These are phyloP conservation scores for Neolecta irregularis DNA, from an alignment of 1,139 yeast genomes.

Conservation along the genomic window DNA sequence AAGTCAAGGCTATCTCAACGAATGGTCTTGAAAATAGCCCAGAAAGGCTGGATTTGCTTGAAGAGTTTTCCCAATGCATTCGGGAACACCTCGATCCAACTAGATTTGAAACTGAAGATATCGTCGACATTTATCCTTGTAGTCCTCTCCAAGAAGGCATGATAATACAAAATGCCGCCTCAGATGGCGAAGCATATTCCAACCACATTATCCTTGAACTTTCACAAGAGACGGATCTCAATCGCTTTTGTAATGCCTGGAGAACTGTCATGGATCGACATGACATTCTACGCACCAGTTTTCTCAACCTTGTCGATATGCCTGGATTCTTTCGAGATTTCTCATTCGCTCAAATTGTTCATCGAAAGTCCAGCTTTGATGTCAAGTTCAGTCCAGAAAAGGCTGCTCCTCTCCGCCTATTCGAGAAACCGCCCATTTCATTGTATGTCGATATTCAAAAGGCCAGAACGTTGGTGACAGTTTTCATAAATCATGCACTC, in stretches of 20 bases:
- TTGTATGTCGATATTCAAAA: constrained; percentile 6
- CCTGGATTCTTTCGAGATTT: no score
- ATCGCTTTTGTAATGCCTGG: constrained; percentile 14
- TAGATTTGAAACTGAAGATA: no score
- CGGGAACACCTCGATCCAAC: neutral
- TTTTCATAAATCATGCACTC: constrained; percentile 17
- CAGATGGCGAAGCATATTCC: constrained; percentile 13
- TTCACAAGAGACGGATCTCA: constrained; percentile 8
- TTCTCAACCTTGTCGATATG: constrained; percentile 6
- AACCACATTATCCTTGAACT: constrained; percentile 15
- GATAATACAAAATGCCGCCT: constrained; percentile 10
- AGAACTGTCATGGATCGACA: constrained; percentile 9
- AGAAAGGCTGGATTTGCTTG: neutral
- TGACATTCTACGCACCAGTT: constrained; percentile 13
- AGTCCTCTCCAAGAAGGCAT: constrained; percentile 19
- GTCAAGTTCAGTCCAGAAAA: neutral
- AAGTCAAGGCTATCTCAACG: neutral
- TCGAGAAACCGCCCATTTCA: constrained; percentile 9
- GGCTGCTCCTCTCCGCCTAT: neutral
- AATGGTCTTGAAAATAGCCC: neutral
- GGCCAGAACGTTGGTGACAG: constrained; percentile 8
- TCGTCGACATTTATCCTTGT: constrained; percentile 12
- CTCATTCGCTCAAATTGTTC: constrained; percentile 1
- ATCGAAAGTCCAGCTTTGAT: neutral
- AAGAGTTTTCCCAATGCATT: neutral